Conservation (phyloP, 2,329 filamentous ascomycete genomes). For the Endoconidiophora laricicola region DNA sequence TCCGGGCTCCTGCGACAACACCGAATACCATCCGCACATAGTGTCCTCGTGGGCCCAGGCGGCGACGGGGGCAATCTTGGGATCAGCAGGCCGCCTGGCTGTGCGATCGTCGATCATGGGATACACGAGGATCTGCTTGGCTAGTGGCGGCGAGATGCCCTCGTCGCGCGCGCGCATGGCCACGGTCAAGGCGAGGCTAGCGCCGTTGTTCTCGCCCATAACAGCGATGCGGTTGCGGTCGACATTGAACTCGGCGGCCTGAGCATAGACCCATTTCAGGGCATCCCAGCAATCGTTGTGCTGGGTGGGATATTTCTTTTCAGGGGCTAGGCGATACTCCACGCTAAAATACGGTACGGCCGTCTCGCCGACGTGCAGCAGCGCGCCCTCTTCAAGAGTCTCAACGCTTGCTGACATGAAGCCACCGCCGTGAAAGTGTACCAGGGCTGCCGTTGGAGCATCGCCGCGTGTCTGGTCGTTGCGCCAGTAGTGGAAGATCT, state of each 20-base stretch:
- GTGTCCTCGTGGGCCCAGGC: conserved; percentile 15
- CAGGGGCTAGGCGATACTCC: conserved; percentile 28
- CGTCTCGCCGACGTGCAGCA: conserved; percentile 21
- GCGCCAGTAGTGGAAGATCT: conserved; percentile 7
- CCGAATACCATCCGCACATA: conserved; percentile 16
- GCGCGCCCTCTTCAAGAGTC: conserved; percentile 22
- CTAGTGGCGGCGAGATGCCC: conserved; percentile 16
- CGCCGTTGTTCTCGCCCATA: conserved; percentile 15
- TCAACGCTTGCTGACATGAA: conserved; percentile 21
- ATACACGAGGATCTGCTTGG: conserved; percentile 20
- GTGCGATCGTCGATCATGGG: conserved; percentile 22
- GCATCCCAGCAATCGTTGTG: conserved; percentile 23
- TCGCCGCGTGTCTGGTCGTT: not conserved
- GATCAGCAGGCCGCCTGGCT: conserved; percentile 5
- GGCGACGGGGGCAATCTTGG: conserved; percentile 3
- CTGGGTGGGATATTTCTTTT: conserved; percentile 22
- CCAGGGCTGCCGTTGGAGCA: conserved; percentile 17
- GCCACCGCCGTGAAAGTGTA: conserved; percentile 28
- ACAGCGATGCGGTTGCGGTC: conserved; percentile 14
- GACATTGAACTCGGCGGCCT: conserved; percentile 16
- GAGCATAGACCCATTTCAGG: conserved; percentile 16
- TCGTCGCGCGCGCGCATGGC: conserved; percentile 25
- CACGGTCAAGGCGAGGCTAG: conserved; percentile 14
- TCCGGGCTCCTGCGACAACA: conserved; percentile 11
- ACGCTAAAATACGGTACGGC: conserved; percentile 22